These are phyloP conservation scores for Balakata baccata DNA, from an alignment of 345 rosid species.

Conservation along the genomic window DNA sequence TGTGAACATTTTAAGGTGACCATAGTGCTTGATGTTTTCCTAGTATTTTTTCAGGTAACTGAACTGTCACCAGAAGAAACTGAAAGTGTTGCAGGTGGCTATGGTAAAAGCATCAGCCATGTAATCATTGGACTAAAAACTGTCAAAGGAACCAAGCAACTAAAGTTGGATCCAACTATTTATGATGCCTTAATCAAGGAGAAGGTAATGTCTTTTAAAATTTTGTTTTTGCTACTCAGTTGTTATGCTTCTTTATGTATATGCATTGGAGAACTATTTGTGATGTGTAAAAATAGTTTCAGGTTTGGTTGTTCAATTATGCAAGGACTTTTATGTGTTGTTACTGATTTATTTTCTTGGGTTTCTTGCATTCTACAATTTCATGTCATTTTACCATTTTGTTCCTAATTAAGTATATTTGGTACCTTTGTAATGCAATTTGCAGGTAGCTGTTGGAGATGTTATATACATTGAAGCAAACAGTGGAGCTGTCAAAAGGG, in stretches of 20 bases:
- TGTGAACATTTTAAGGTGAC: conserved; percentile 1
- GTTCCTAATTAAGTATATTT: background rate
- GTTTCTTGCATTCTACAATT: background rate
- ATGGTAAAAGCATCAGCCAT: conserved; percentile 97
- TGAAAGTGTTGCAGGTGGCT: conserved; percentile 89
- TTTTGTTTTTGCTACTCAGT: conserved; percentile 6
- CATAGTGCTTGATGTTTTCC: conserved; percentile 18
- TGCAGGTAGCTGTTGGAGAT: conserved; percentile 92
- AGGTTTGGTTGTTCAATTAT: background rate
- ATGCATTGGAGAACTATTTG: background rate
- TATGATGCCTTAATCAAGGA: conserved; percentile 96
- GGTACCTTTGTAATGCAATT: background rate
- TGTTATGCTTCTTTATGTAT: background rate
- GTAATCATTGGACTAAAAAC: conserved; percentile 91
- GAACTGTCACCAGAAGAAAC: conserved; percentile 99
- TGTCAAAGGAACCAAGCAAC: conserved; percentile 94
- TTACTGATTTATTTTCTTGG: background rate
- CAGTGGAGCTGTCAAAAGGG: conserved; percentile 97
- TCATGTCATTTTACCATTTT: no score
- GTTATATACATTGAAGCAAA: conserved; percentile 96
- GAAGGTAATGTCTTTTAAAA: conserved; percentile 49
- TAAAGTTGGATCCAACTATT: conserved; percentile 98
- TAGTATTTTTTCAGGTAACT: conserved; percentile 59
- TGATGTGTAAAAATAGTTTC: background rate
- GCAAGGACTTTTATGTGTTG: background rate